These are phyloP conservation scores for Neoboletus brunneissimus DNA, from an alignment of 768 basidiomycete genomes.

Conservation along the genomic window DNA sequence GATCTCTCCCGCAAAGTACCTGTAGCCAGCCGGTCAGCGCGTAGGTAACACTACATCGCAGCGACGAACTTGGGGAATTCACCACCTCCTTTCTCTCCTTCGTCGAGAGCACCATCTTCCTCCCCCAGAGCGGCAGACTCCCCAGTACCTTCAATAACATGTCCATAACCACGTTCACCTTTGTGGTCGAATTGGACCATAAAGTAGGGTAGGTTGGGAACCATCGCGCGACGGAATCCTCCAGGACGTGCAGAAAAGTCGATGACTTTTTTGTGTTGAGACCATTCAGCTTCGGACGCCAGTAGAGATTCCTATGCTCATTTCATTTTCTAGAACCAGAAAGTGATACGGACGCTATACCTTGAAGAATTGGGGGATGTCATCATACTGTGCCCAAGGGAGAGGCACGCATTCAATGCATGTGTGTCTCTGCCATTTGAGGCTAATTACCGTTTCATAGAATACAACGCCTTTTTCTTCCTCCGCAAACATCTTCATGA, in stretches of 20 bases:
- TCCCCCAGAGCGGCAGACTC: conserved; percentile 61
- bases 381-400: conserved; percentile 83
- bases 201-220: conserved; percentile 96
- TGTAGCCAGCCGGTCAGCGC: conserved; percentile 32
- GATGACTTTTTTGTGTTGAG: conserved; percentile 95
- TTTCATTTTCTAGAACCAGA: conserved; percentile 8
- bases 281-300: conserved; percentile 94
- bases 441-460: conserved; percentile 86
- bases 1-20: conserved; percentile 94
- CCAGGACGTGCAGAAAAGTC: conserved; percentile 89
- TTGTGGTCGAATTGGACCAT: conserved; percentile 99
- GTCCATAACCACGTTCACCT: conserved; percentile 96
- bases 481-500: conserved; percentile 93
- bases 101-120: conserved; percentile 65
- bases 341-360: conserved; percentile 34
- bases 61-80: conserved; percentile 68
- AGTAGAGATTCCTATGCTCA: conserved; percentile 80
- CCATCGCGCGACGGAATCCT: conserved; percentile 93
- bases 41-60: neutral
- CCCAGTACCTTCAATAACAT: conserved; percentile 91
- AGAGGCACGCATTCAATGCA: conserved; percentile 93
- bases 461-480: conserved; percentile 94
- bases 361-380: conserved; percentile 91
- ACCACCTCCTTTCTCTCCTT: conserved; percentile 87
- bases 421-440: conserved; percentile 89